Evolutionary conservation across 108 stramenopile species (phyloP), one percentile per base, ranked within the genome.

Genomic region (Cylindrotheca fusiformis): DNA sequence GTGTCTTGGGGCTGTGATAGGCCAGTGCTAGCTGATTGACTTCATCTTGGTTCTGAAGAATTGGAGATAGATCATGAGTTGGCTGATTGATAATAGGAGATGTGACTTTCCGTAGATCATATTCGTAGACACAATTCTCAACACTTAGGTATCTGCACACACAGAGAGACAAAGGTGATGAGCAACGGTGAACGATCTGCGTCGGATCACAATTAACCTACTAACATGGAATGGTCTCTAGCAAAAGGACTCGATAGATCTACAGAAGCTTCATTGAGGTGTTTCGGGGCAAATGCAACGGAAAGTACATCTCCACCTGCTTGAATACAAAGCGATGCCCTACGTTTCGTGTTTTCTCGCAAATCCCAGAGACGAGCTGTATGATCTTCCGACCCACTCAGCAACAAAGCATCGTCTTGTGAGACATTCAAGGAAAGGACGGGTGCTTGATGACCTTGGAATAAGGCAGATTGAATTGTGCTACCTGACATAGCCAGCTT

Each of bases 301-400:
- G 85, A 79, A 2, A 79, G 78, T 10, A 89, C 81, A 49, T 82
- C 83, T 22, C 58, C 55, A 5, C 67, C 70, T 0, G 68, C 49
- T 8, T 60, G 30, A 25, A 89, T 82, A 48, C 85, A 86, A 33
- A 77, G 58, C 20, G 62, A 63, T n/a, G 79, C 74, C 36, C 36
- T 6, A 28, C 77, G 60, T 27, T 71, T 58, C 31, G 67, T 71
- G 24, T 61, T 26, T 1, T 60, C 60, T 4, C 85, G 80, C 23
- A 91, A 49, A 69, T 88, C 87, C 90, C 90, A 92, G 3, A 92
- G 67, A 1, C 90, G 78, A 26, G 83, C 85, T 17, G 90, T 87
- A 18, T 79, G 79, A 81, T 92, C 90, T 57, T 86, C 84, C 1
- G 90, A 88, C 28, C 90, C 90, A 61, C 86, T 88, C 29, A 88